Conservation (phyloP, 2,329 filamentous ascomycete species). For the Alternaria brassicae region DNA sequence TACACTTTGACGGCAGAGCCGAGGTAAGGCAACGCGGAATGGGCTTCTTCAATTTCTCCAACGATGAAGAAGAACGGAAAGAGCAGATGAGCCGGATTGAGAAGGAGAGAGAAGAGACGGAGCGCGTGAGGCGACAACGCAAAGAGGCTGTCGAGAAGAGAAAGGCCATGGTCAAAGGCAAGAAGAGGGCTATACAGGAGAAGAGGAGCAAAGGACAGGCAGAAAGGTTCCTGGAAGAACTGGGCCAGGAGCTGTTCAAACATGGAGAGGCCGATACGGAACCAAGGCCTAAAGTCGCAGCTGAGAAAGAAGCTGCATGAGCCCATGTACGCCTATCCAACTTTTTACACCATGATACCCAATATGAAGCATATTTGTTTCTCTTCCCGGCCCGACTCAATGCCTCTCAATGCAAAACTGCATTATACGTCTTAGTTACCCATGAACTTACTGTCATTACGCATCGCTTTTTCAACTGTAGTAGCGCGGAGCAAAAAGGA, state of each 20-base stretch:
- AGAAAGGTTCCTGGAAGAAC: slow-evolving; percentile 72
- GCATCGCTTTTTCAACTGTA: neutral
- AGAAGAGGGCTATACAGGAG: slow-evolving; percentile 68
- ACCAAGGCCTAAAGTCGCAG: neutral
- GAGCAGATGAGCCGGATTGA: slow-evolving; percentile 79
- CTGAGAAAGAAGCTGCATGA: slow-evolving; percentile 2
- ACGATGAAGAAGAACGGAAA: slow-evolving; percentile 70
- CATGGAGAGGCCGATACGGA: slow-evolving; percentile 1
- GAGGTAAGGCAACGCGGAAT: slow-evolving; percentile 89
- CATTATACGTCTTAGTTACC: neutral
- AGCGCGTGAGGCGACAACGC: slow-evolving; percentile 61
- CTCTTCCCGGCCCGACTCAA: neutral
- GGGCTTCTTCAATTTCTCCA: slow-evolving; percentile 89
- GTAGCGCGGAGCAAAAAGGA: neutral
- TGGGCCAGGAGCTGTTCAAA: slow-evolving; percentile 39
- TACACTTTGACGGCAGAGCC: slow-evolving; percentile 83
- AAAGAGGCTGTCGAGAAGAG: slow-evolving; percentile 65
- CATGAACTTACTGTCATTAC: neutral
- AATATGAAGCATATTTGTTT: neutral
- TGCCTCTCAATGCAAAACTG: no score
- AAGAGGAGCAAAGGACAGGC: slow-evolving; percentile 69
- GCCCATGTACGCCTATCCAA: neutral
- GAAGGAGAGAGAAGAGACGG: slow-evolving; percentile 71
- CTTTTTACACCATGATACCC: slow-evolving; percentile 14
- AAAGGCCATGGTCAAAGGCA: slow-evolving; percentile 66